Evolutionary conservation across 768 basidiomycete genomes (phyloP).

Genomic region (Nevesoporus exiguus): DNA sequence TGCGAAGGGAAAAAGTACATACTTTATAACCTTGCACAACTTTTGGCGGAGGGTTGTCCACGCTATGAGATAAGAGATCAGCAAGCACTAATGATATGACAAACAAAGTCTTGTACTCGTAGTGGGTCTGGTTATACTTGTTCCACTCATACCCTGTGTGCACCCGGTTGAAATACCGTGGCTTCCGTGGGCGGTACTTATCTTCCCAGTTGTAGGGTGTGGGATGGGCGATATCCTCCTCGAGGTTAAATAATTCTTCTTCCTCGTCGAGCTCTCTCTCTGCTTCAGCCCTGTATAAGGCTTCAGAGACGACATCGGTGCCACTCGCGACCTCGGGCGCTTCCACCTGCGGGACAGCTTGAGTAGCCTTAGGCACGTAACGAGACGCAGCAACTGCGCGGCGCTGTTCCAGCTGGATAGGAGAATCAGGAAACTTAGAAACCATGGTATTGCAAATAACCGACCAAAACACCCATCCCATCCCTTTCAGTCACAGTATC

Average conservation of each 20-base stretch:
- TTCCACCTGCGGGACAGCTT: conserved; percentile 54
- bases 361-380: conserved; percentile 77
- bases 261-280: conserved; percentile 94
- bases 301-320: conserved; percentile 83
- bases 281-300: conserved; percentile 85
- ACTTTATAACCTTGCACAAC: conserved; percentile 99
- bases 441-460: conserved; percentile 23
- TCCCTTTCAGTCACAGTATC: conserved; percentile 70
- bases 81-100: background rate
- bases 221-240: conserved; percentile 81
- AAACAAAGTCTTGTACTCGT: conserved; percentile 59
- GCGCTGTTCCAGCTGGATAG: conserved; percentile 62
- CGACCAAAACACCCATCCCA: conserved; percentile 61
- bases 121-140: conserved; percentile 99
- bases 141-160: conserved; percentile 99
- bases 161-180: conserved; percentile 97
- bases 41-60: conserved; percentile 98
- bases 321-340: conserved; percentile 56
- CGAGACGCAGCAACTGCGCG: conserved; percentile 78
- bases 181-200: conserved; percentile 95
- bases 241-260: conserved; percentile 92
- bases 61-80: conserved; percentile 44
- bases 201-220: conserved; percentile 97
- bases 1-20: conserved; percentile 11
- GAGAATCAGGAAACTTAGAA: conserved; percentile 4